Evolutionary conservation across 2,329 filamentous ascomycete genomes (phyloP), one percentile per base, ranked within the genome.

Genomic region (Claviceps monticola): DNA sequence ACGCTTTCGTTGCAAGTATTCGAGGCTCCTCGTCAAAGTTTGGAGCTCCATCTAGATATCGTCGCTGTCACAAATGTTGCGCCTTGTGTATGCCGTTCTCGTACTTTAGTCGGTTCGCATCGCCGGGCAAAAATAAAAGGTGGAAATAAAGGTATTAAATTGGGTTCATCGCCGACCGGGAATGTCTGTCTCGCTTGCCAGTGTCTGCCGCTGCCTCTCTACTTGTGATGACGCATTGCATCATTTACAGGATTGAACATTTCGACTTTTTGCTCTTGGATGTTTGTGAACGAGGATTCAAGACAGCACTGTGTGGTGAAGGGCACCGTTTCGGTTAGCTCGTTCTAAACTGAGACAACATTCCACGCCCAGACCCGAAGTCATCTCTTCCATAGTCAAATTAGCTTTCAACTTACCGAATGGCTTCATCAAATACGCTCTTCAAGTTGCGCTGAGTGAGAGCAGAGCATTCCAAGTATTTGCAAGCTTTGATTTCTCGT

Each of bases 381-480:
- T 14, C 13, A 9, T 14, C 42, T 38, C 36, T 17, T 26, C 11
- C 14, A 42, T 26, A 14, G 7, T 14, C 16, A 52, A 21, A 36
- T n/a, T 42, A 6, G 34, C 5, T n/a, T 34, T 14, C 16, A 21
- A 71, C 84, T 61, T 73, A 97, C 93, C 93, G 84, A 66, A 98
- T 98, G 37, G 93, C 93, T 72, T 96, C 91, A 65, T 98, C 93
- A 66, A 98, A 98, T 48, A 98, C 93, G 63, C 88, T 95, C 83
- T 98, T 98, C 61, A 98, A 71, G 69, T 96, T 96, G 64, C 91
- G 79, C 75, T 97, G 93, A 39, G 93, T 98, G 59, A 98, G 75
- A 47, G 93, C 93, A 50, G 93, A 97, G 73, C 93, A 98, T 72
- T 98, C 93, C 43, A 97, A 79, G 71, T 98, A 98, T 73, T 96